A percentile compares a stretch with the other conserved stretches of the same genome.
These are phyloP conservation scores for Trichaptum fuscoviolaceum DNA, from an alignment of 768 basidiomycete species.

Conservation along the genomic window DNA sequence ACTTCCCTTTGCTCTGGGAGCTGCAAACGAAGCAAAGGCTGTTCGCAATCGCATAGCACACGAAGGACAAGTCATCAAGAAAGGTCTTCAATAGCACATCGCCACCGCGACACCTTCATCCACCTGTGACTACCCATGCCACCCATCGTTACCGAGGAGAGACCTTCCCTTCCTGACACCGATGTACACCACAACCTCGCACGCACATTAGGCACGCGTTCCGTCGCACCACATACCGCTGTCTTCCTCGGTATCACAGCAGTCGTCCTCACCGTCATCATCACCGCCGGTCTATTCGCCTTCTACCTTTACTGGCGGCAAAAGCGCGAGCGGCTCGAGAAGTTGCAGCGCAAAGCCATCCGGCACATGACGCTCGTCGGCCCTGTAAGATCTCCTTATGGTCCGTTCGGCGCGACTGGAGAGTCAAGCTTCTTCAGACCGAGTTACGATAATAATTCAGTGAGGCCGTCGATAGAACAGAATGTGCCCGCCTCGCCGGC, in stretches of 20 bases:
- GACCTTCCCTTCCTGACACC: neutral
- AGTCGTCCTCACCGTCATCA: neutral
- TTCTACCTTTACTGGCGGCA: neutral
- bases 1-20: neutral
- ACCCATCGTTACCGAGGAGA: neutral
- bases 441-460: neutral
- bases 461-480: neutral
- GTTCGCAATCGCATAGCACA: neutral
- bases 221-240: neutral
- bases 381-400: neutral
- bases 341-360: neutral
- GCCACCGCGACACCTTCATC: neutral
- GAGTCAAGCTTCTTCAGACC: neutral
- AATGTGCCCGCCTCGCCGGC: neutral
- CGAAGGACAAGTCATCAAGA: neutral
- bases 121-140: neutral
- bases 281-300: neutral
- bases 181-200: neutral
- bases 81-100: neutral
- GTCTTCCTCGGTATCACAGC: neutral
- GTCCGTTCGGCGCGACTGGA: neutral
- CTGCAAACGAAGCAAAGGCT: neutral
- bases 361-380: slow-evolving; percentile 2
- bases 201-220: neutral
- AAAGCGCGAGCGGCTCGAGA: neutral